These are phyloP conservation scores for Nicotiana attenuata DNA, from an alignment of 257 asterid genomes.

Conservation along the genomic window DNA sequence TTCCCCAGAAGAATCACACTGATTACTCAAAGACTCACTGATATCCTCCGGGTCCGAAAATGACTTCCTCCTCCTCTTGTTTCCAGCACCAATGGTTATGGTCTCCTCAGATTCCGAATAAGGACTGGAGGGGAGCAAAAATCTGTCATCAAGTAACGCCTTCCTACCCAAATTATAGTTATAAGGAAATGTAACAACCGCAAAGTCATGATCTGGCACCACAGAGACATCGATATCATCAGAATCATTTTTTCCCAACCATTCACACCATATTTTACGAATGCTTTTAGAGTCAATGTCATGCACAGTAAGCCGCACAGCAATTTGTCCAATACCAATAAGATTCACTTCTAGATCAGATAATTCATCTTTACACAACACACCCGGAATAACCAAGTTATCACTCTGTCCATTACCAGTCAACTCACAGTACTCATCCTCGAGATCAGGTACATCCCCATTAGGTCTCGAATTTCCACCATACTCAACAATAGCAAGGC, in stretches of 20 bases:
- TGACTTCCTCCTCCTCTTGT: conserved; percentile 56
- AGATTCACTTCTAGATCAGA: conserved; percentile 52
- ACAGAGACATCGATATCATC: conserved; percentile 22
- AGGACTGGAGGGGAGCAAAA: conserved; percentile 58
- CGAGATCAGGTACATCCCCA: conserved; percentile 14
- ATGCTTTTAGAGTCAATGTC: conserved; percentile 40
- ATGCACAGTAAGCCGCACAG: conserved; percentile 51
- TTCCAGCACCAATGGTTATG: conserved; percentile 25
- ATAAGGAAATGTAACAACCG: conserved; percentile 68
- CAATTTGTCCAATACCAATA: conserved; percentile 61
- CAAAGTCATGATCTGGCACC: conserved; percentile 71
- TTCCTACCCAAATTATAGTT: conserved; percentile 65
- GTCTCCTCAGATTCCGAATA: conserved; percentile 52
- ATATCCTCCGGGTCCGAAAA: conserved; percentile 78
- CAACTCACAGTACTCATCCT: conserved; percentile 10
- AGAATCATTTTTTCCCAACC: conserved; percentile 48
- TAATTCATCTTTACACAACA: conserved; percentile 53
- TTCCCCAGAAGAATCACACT: conserved; percentile 70
- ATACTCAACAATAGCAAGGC: conserved; percentile 57
- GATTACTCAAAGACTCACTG: conserved; percentile 42
- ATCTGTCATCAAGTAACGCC: conserved; percentile 49
- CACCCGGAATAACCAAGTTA: conserved; percentile 59
- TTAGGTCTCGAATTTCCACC: conserved; percentile 16
- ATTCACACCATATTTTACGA: conserved; percentile 86
- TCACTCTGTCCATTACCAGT: conserved; percentile 17